Percentiles rank a stretch among this genome's conserved stretches.
phyloP scores from a whole-genome alignment of 306 rosid species.

The Astragalus membranaceus region DNA sequence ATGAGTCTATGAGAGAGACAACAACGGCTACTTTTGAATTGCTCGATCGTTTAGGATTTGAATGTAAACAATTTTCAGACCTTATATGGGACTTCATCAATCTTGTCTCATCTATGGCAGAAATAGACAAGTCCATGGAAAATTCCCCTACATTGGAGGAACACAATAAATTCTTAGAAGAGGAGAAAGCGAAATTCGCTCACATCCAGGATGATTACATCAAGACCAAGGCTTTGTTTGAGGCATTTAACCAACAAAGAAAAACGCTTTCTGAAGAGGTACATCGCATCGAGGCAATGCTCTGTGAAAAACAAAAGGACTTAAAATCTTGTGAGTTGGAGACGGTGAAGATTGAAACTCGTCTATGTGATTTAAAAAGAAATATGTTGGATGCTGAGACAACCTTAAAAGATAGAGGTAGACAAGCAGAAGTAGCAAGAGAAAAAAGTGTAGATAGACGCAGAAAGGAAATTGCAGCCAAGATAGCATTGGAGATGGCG shows the following conservation, averaged over 20 bases:
- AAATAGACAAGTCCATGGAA: slow-evolving; percentile 7
- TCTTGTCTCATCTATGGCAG: background rate
- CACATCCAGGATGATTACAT: background rate
- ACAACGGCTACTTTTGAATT: slow-evolving; percentile 6
- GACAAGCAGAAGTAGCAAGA: background rate
- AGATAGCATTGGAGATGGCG: slow-evolving; percentile 10
- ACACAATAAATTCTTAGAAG: background rate
- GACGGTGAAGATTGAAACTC: slow-evolving; percentile 7
- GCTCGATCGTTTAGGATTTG: background rate
- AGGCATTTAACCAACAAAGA: background rate
- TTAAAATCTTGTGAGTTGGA: slow-evolving; percentile 9
- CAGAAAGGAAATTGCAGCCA: slow-evolving; percentile 8
- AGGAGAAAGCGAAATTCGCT: slow-evolving; percentile 13
- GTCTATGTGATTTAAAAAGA: slow-evolving; percentile 3
- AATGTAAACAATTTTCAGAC: slow-evolving; percentile 15
- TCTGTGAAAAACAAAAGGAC: slow-evolving; percentile 3
- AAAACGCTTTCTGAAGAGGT: slow-evolving; percentile 22
- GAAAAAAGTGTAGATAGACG: background rate
- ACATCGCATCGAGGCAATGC: slow-evolving; percentile 18
- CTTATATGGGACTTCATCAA: slow-evolving; percentile 25
- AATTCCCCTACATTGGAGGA: slow-evolving; percentile 14
- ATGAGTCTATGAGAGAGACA: slow-evolving; percentile 20
- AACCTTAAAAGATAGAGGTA: background rate
- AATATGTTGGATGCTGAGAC: background rate
- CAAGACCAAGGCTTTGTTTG: slow-evolving; percentile 14